Base-by-base conservation (phyloP, 2,329 filamentous ascomycete species). In the Fusarium staphyleae region DNA sequence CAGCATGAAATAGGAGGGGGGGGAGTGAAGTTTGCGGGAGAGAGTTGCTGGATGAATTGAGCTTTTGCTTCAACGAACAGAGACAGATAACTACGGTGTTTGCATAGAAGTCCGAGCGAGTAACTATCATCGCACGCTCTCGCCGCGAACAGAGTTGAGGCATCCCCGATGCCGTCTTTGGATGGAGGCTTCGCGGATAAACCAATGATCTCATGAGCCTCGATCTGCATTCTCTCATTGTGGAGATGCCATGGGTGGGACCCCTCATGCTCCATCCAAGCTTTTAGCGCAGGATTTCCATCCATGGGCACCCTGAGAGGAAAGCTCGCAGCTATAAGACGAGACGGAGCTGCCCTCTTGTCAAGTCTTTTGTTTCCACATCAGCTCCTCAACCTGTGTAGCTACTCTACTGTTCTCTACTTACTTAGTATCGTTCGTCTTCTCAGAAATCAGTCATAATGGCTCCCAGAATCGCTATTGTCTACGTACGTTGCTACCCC, bases 401-500 rank as follows among this genome's bases (percentile, higher is more conserved):
- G 40, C 35, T 18, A 34, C 34, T 35, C 15, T 53, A 49, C 39
- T 53, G 33, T 30, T 40, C 7, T 26, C 39, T 49, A 52, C 50
- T 51, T 52, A 55, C 26, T 40, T 34, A 18, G 41, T 51, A 48
- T 39, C 36, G n/a, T 16, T 15, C 40, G 15, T 15, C 52, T 61
- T 48, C 52, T 57, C 51, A 19, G 26, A 57, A 60, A 54, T 55
- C 50, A 58, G 45, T 58, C 80, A 82, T 69, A 70, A 96, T 96
- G 91, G 90, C 90, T 78, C 90, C 90, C 75, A 96, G 91, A 81
- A 85, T 96, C 72, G 92, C 92, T 68, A 95, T 96, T 77, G 86
- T 96, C 74, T 96, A 86, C 76, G 90, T 93, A 82, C 67, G 89
- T 84, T 39, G 29, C 51, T 37, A 45, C 40, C 55, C 47, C 41